phyloP scores from a whole-genome alignment of 2,329 filamentous ascomycete genomes.

The Clonostachys byssicola region DNA sequence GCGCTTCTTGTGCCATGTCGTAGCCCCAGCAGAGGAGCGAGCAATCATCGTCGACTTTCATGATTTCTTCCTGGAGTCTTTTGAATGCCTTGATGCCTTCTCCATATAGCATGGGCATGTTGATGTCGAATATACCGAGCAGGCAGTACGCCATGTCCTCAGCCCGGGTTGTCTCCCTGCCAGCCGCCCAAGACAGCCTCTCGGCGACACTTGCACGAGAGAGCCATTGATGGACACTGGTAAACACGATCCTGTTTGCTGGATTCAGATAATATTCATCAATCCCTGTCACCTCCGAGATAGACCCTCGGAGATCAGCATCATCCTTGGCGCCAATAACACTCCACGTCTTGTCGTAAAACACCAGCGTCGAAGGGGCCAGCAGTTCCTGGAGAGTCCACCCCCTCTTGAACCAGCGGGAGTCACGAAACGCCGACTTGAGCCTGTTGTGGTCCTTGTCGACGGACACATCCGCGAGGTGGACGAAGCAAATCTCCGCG shows the following conservation, averaged over 20 bases:
- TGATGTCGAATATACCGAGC: slow-evolving; percentile 12
- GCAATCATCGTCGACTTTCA: slow-evolving; percentile 7
- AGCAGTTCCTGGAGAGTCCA: slow-evolving; percentile 59
- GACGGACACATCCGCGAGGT: slow-evolving; percentile 10
- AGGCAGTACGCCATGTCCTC: slow-evolving; percentile 14
- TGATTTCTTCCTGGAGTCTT: slow-evolving; percentile 12
- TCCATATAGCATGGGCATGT: slow-evolving; percentile 14
- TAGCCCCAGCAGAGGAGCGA: slow-evolving; percentile 10
- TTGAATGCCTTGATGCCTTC: slow-evolving; percentile 10
- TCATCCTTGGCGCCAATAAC: not conserved
- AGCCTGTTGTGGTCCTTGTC: not conserved
- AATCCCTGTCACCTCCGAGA: slow-evolving; percentile 4
- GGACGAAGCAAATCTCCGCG: slow-evolving; percentile 13
- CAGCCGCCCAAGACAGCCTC: slow-evolving; percentile 11
- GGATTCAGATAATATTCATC: not conserved
- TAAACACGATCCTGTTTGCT: not conserved
- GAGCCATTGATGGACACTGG: not conserved
- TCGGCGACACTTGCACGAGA: slow-evolving; percentile 6
- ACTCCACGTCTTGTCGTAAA: slow-evolving; percentile 12
- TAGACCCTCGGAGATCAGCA: slow-evolving; percentile 1
- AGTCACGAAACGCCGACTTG: slow-evolving; percentile 6
- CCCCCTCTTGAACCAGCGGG: slow-evolving; percentile 14
- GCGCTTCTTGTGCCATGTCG: not conserved
- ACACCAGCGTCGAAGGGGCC: slow-evolving; percentile 12
- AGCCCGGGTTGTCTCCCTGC: slow-evolving; percentile 7